phyloP scores from a whole-genome alignment of 129 eudicot species.

The Flaveria sonorensis region DNA sequence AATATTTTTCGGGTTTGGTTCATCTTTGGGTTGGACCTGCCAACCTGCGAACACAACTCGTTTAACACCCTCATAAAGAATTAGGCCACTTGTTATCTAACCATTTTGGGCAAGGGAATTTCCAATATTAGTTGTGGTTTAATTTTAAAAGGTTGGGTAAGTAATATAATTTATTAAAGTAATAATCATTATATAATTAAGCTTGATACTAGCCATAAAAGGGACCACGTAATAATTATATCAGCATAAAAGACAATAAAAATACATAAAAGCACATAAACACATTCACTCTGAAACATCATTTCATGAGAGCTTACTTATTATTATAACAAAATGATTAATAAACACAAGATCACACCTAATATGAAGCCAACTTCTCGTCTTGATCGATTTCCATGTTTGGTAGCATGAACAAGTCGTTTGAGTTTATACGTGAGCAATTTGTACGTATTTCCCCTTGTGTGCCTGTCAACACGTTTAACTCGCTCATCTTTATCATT shows the following conservation, averaged over 20 bases:
- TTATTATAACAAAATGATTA: not conserved
- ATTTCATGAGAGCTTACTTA: conserved; percentile 12
- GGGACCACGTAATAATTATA: not conserved
- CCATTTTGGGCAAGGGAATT: too few species aligned
- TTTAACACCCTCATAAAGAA: too few species aligned
- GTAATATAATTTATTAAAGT: too few species aligned
- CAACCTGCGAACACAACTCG: too few species aligned
- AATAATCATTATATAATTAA: too few species aligned
- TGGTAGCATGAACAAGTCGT: conserved; percentile 19
- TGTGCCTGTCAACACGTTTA: conserved; percentile 55
- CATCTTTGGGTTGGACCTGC: too few species aligned
- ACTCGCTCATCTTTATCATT: conserved; percentile 67
- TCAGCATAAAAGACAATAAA: not conserved
- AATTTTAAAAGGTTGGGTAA: too few species aligned
- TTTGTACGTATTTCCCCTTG: conserved; percentile 61
- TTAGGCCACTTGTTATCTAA: too few species aligned
- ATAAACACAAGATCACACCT: conserved; percentile 7
- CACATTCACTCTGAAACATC: conserved; percentile 8
- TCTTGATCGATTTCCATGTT: conserved; percentile 11
- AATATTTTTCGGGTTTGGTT: too few species aligned
- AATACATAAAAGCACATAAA: not conserved
- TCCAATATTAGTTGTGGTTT: too few species aligned
- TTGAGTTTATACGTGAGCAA: conserved; percentile 51
- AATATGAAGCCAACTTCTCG: conserved; percentile 18
- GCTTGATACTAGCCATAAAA: not conserved